Base-by-base conservation (phyloP, 352 stramenopile genomes). In the Pythium folliculosum region DNA sequence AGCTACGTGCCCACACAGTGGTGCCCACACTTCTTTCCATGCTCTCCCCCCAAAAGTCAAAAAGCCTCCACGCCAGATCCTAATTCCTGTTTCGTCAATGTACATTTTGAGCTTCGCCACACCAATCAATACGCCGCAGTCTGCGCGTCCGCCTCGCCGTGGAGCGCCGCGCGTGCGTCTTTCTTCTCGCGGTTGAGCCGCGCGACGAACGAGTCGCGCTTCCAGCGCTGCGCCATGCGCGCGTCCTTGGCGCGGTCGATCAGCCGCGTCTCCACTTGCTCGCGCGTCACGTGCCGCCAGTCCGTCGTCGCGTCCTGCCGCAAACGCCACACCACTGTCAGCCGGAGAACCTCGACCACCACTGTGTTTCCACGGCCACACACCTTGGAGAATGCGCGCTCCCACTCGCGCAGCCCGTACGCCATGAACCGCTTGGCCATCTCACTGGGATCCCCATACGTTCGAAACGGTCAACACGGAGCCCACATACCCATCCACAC, bases 101-200 rank as follows among this genome's bases (percentile, higher is more conserved):
- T 54, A 63, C 57, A 63, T 52, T 55, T 35, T 56, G 8, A 57
- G 8, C 57, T 35, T 40, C 3, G 12, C 19, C n/a, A 25, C 9
- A 17, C 14, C 40, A 25, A 14, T 65, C 49, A 58, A 27, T 67
- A 67, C 44, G 53, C 61, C n/a, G 67, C 38, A 0, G 45, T 48
- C n/a, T 68, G 60, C 3, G 52, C 27, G 6, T 73, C 60, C 13
- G 30, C 37, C 12, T 44, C 60, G 48, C 30, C 57, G 22, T 69
- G 48, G 17, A 65, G 23, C 47, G 61, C 47, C 22, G 63, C 45
- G 30, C 83, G 86, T 65, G 81, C 70, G 25, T 90, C 77, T 60
- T 84, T 63, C 72, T 96, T 96, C 51, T 89, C 82, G 9, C 88
- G 75, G 55, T 96, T 96, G 17, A 93, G 67, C 44, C 86, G 76